Base-by-base conservation (phyloP, 2,329 filamentous ascomycete species). In the Claviceps arundinis region DNA sequence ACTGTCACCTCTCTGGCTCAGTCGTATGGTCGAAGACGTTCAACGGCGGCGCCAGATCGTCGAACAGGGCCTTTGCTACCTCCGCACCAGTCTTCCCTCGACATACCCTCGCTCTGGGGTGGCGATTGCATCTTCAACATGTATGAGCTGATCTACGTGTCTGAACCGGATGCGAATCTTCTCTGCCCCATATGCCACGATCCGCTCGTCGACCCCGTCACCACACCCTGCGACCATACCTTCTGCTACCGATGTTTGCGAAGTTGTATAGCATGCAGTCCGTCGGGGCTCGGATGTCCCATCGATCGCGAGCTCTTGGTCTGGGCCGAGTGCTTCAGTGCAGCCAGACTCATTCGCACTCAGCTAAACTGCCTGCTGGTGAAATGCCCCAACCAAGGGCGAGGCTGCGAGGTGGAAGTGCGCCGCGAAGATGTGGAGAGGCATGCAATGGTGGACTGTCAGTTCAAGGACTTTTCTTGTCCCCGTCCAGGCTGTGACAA, bases 181-280 rank as follows among this genome's bases (percentile, higher is more conserved):
- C 66, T 78, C 52, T 75, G 72, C 49, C 74, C 75, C 3, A 75
- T 80, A 55, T 85, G 81, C 65, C 78, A 77, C 58, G 73, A 78
- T 11, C 76, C 81, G 3, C 72, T 84, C 43, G 68, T 84, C 47
- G 71, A 76, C 14, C 80, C 81, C 0, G 70, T 81, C 47, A 81
- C 80, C 43, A 83, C 80, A 1, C 68, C 69, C 7, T 85, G 81
- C 64, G 77, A 82, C 53, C 81, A 85, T 62, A 81, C 79, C 13
- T 85, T 85, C 61, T 85, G 81, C 59, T 73, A 74, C 50, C 69
- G 70, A 4, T 85, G 81, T 60, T 68, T 84, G 49, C 67, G 68
- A 30, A 61, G 68, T 37, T 68, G 68, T 58, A 68, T 70, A 47
- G 61, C 66, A 11, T 68, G 66, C 2, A 70, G 68, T 44, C 68